A percentile compares a stretch with the other conserved stretches of the same genome.
Conservation (phyloP, 2,329 filamentous ascomycete genomes). For the Pseudohalonectria lignicola region DNA sequence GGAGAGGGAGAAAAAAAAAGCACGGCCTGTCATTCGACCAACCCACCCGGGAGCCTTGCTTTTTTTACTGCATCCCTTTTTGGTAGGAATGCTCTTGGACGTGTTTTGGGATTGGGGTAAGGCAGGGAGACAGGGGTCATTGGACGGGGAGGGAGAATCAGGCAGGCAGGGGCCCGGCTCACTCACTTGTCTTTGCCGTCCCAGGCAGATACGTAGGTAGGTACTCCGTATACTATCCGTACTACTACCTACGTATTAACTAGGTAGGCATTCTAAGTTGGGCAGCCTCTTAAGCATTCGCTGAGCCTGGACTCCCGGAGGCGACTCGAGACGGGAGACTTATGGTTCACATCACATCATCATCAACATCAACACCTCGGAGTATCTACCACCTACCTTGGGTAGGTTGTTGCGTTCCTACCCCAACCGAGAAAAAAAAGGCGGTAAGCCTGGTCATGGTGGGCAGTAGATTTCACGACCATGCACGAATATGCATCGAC, state of each 20-base stretch:
- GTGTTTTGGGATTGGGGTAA: background rate
- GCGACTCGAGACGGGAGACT: too few relatives aligned
- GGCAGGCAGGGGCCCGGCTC: background rate
- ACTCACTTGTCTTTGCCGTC: too few relatives aligned
- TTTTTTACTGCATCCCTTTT: background rate
- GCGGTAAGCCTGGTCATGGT: background rate
- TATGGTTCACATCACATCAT: too few relatives aligned
- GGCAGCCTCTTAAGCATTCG: too few relatives aligned
- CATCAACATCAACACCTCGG: too few relatives aligned
- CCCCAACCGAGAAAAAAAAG: background rate
- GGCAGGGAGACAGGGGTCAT: background rate
- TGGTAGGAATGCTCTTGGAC: background rate
- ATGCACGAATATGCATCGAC: background rate
- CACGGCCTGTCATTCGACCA: background rate
- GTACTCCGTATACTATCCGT: too few relatives aligned
- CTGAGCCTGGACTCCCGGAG: too few relatives aligned
- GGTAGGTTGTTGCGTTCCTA: background rate
- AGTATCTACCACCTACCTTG: background rate
- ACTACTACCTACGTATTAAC: too few relatives aligned
- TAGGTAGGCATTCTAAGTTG: background rate
- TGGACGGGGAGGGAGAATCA: background rate
- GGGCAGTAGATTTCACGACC: background rate
- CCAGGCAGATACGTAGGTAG: too few relatives aligned
- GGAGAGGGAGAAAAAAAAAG: slow-evolving; percentile 2
- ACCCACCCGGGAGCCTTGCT: background rate